Base-by-base conservation (phyloP, 441 rosid genomes). In the Biscutella laevigata region DNA sequence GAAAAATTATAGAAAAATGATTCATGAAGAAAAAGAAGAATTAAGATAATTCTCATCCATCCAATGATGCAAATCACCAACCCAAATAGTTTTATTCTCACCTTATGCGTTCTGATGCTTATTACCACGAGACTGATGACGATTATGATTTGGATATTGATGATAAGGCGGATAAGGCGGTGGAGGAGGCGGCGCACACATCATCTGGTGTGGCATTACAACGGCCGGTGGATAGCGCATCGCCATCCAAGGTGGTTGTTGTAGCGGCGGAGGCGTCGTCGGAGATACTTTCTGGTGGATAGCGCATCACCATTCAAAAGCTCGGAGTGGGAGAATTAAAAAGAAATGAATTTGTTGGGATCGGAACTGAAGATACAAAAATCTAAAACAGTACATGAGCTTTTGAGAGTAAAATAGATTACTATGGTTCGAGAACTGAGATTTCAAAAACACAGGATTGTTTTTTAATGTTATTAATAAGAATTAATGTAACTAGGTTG, bases 11-110 rank as follows among this genome's bases (percentile, higher is more conserved):
- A n/a, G n/a, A n/a, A n/a, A n/a, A n/a, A n/a, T n/a, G n/a, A n/a
- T n/a, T n/a, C n/a, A n/a, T n/a, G 86, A 73, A 66, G 57, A 81
- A 32, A 90, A 90, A 65, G 82, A 80, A 50, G 54, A 76, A 20
- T 83, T 82, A 37, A 87, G 84, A 49, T 84, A 87, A 57, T 29
- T 75, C 71, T 91, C 98, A 29, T 91, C 98, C 98, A 91, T 87
- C 98, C 95, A 91, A 28, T 83, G 90, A 66, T 79, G 83, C 73
- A 91, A 81, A 74, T 91, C 95, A 21, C 95, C 96, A 47, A 87
- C 74, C 98, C 98, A 91, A 22, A 91, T 41, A 3, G 94, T 75
- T 63, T 77, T 80, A 58, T 78, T 43, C 53, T 77, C 53, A 66
- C 77, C 40, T 16, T 45, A 58, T 21, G 43, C 36, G n/a, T 66